phyloP scores from a whole-genome alignment of 371 early-diverging fungal genomes.

The Capniomyces stellatus region DNA sequence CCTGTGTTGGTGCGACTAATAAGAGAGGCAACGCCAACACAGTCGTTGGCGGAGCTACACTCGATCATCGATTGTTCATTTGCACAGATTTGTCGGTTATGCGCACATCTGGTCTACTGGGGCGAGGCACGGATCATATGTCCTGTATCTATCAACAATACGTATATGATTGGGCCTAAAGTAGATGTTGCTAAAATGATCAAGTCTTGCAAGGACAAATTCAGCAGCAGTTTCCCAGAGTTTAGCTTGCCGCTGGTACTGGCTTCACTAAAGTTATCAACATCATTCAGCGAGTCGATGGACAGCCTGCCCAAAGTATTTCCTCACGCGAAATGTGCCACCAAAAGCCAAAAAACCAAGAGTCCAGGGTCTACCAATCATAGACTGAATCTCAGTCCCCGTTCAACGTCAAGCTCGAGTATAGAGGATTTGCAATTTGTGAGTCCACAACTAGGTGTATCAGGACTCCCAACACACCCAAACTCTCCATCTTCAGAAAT shows the following conservation, averaged over 20 bases:
- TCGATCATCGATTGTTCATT: conserved; percentile 67
- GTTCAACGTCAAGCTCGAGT: too few species aligned
- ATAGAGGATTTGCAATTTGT: too few species aligned
- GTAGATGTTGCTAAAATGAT: conserved; percentile 25
- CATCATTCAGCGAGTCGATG: conserved; percentile 32
- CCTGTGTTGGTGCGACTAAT: conserved; percentile 69
- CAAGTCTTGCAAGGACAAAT: conserved; percentile 1
- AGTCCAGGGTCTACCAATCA: too few species aligned
- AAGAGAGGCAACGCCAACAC: conserved; percentile 73
- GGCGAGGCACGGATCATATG: conserved; percentile 70
- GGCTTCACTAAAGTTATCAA: conserved; percentile 49
- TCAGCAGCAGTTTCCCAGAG: conserved; percentile 33
- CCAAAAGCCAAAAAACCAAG: too few species aligned
- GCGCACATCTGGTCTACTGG: conserved; percentile 85
- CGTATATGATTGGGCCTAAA: conserved; percentile 58
- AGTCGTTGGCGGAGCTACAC: conserved; percentile 65
- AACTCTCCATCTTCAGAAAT: too few species aligned
- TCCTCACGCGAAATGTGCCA: too few species aligned
- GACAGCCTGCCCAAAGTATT: too few species aligned
- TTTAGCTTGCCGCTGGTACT: conserved; percentile 48
- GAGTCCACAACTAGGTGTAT: too few species aligned
- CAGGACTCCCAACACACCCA: too few species aligned
- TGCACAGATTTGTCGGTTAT: conserved; percentile 70
- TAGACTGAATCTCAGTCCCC: too few species aligned
- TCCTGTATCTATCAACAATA: conserved; percentile 52